phyloP scores from a whole-genome alignment of 225 moss, liverwort and hornwort species.

The Rhytidiadelphus loreus region DNA sequence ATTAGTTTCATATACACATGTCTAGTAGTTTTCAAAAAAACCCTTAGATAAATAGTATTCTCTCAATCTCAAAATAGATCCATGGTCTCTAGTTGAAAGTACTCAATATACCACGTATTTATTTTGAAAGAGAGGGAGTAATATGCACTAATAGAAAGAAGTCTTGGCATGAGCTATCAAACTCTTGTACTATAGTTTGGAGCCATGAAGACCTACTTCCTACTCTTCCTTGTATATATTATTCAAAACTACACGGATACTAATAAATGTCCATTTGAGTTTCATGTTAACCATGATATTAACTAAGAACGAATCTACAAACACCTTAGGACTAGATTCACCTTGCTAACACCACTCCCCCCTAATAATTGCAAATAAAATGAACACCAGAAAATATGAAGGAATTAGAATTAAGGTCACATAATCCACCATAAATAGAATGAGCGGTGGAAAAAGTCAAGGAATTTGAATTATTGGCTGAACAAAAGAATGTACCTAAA shows the following conservation, averaged over 20 bases:
- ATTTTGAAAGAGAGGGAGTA: too few species aligned
- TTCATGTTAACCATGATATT: not conserved
- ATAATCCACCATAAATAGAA: not conserved
- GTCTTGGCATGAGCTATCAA: not conserved
- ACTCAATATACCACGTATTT: too few species aligned
- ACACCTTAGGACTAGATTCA: fast-evolving
- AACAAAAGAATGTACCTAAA: too few species aligned
- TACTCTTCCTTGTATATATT: fast-evolving
- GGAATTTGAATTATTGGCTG: not conserved
- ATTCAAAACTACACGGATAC: fast-evolving
- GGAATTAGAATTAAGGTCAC: not conserved
- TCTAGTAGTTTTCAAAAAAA: not conserved
- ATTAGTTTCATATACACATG: not conserved
- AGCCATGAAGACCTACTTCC: not conserved
- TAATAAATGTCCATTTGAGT: fast-evolving
- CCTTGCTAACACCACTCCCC: not conserved
- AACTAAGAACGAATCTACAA: not conserved
- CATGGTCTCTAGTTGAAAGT: too few species aligned
- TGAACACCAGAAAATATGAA: not conserved
- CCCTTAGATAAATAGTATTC: not conserved
- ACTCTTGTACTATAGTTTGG: not conserved
- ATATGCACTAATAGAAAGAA: not conserved
- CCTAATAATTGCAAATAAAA: not conserved
- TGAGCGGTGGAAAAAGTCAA: not conserved
- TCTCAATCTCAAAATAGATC: too few species aligned